These are phyloP conservation scores for Lachnellula subtilissima DNA, from an alignment of 2,329 filamentous ascomycete genomes.

Conservation along the genomic window DNA sequence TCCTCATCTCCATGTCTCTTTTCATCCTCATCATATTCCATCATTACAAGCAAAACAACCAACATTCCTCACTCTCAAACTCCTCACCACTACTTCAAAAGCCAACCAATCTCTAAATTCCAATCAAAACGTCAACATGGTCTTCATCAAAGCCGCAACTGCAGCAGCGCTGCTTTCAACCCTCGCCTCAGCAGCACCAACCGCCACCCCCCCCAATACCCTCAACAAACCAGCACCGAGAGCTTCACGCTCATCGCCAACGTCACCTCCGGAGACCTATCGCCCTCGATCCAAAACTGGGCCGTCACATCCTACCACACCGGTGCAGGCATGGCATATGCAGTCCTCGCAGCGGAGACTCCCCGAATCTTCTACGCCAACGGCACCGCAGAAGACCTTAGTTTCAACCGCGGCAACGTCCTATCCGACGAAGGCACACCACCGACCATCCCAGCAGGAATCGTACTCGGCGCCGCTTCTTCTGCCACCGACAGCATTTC, in stretches of 20 bases:
- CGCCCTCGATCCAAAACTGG: slow-evolving; percentile 38
- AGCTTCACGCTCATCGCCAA: slow-evolving; percentile 42
- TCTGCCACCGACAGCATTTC: slow-evolving; percentile 27
- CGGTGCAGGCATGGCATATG: slow-evolving; percentile 39
- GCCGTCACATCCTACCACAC: slow-evolving; percentile 40
- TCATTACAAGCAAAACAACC: not conserved
- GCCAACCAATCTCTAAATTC: not conserved
- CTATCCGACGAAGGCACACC: slow-evolving; percentile 40
- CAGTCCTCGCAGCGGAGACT: slow-evolving; percentile 31
- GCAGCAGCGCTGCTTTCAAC: slow-evolving; percentile 9
- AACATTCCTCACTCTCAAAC: not conserved
- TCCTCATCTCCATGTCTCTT: too few species aligned
- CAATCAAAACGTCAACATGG: not conserved
- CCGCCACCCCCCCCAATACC: slow-evolving; percentile 8
- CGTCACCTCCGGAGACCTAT: slow-evolving; percentile 39
- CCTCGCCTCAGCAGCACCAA: slow-evolving; percentile 14
- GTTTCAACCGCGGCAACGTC: slow-evolving; percentile 31
- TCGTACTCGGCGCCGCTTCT: slow-evolving; percentile 27
- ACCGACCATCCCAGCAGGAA: slow-evolving; percentile 33
- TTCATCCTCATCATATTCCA: not conserved
- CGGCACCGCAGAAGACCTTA: slow-evolving; percentile 37
- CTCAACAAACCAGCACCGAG: slow-evolving; percentile 8
- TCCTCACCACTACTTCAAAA: not conserved
- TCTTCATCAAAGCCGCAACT: slow-evolving; percentile 6
- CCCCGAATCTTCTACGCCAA: slow-evolving; percentile 45